These are phyloP conservation scores for Gamsiella multidivaricata DNA, from an alignment of 192 early-diverging fungal genomes.

Conservation along the genomic window DNA sequence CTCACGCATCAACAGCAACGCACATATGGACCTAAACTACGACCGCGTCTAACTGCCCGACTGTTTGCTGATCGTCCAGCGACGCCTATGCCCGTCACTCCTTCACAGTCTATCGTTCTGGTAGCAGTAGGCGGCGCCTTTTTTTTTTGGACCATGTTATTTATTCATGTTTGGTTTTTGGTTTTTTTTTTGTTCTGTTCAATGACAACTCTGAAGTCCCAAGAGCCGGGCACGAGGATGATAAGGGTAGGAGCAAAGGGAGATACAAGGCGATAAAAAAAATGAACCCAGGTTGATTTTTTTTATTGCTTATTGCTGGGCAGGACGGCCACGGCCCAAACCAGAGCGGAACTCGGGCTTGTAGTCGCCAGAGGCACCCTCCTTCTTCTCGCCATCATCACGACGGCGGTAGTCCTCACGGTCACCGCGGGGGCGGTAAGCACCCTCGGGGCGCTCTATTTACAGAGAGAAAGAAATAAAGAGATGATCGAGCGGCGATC, in stretches of 20 bases:
- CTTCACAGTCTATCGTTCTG: too few species aligned
- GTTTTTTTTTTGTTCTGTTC: neutral
- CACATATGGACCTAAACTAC: too few species aligned
- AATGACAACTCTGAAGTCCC: too few species aligned
- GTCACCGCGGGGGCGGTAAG: slow-evolving; percentile 71
- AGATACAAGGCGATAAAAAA: neutral
- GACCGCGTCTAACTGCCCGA: too few species aligned
- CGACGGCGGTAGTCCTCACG: slow-evolving; percentile 90
- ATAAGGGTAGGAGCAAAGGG: neutral
- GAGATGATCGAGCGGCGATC: neutral
- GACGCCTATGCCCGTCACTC: too few species aligned
- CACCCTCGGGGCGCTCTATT: slow-evolving; percentile 77
- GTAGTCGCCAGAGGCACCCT: slow-evolving; percentile 92
- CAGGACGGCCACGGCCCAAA: slow-evolving; percentile 81
- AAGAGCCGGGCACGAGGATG: neutral
- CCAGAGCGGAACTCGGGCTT: slow-evolving; percentile 98
- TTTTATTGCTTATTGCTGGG: slow-evolving; percentile 49
- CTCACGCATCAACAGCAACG: too few species aligned
- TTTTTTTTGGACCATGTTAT: slow-evolving; percentile 18
- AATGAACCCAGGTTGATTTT: slow-evolving; percentile 13
- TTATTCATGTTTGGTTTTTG: slow-evolving; percentile 5
- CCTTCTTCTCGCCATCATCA: slow-evolving; percentile 88
- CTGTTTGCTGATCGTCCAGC: too few species aligned
- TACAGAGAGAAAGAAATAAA: neutral
- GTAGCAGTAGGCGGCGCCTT: too few species aligned